Evolutionary conservation across 176 grass and related monocot genomes (phyloP), one percentile per base, ranked within the genome.

Genomic region (Triticum dicoccoides): DNA sequence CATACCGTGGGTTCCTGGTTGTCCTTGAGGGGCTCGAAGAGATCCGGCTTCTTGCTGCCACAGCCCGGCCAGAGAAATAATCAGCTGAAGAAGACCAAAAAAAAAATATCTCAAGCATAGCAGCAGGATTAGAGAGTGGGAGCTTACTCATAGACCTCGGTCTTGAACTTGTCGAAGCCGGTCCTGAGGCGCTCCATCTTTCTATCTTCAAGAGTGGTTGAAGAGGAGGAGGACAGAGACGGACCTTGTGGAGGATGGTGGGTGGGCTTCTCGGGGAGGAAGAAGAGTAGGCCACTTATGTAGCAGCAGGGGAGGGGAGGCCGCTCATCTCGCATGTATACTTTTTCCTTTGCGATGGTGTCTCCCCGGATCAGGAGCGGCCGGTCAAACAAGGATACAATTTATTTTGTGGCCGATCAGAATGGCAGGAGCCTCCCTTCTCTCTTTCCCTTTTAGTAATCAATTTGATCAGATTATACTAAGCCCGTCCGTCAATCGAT

Each of bases 81-180:
- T 51, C 47, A 51, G 47, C 5, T 51, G 13, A 51, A 51, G 47
- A 51, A 15, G 47, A 15, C 2, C 0, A 41, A 38, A 39, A 41
- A 41, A 9, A 41, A 41, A 2, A 9, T n/a, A 9, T 41, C 38
- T 9, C 38, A 41, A 78, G 13, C 18, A 76, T 51, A 51, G 47
- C 13, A 1, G 47, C 13, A 51, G 47, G 47, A 51, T 51, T 13
- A 51, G 47, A 51, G 47, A 51, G 13, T 0, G 4, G 47, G 15
- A 51, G 21, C 47, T 21, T 82, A 98, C 96, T 95, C 93, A 45
- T 88, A 98, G 66, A 96, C 51, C 72, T 92, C 86, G 35, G 69
- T 79, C 88, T 98, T 98, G 93, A 98, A 98, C 67, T 87, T 42
- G 25, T 92, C 38, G 79, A 98, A 98, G 62, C 96, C 96, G 6